Evolutionary conservation across 257 asterid species (phyloP).

Genomic region (Nicotiana obtusifolia): DNA sequence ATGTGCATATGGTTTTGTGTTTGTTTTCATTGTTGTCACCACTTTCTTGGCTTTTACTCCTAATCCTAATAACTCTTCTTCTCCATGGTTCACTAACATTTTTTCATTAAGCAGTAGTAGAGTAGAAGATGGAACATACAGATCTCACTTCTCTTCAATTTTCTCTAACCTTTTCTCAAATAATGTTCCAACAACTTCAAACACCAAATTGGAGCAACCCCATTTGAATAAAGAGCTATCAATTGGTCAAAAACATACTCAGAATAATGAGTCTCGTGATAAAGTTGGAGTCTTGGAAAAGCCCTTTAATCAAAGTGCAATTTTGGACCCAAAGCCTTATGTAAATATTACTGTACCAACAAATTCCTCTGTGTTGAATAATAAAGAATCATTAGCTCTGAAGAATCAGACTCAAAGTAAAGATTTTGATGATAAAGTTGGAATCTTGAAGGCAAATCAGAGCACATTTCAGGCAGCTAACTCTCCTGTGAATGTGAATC

Average conservation of each 20-base stretch:
- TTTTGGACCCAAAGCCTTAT: conserved; percentile 3
- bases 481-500: conserved; percentile 29
- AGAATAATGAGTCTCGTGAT: not conserved
- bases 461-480: conserved; percentile 17
- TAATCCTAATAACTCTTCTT: conserved; percentile 45
- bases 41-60: conserved; percentile 71
- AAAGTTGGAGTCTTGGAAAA: conserved; percentile 21
- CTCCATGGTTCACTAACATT: conserved; percentile 53
- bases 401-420: conserved; percentile 31
- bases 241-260: conserved; percentile 12
- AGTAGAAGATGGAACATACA: not conserved
- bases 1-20: conserved; percentile 44
- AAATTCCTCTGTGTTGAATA: conserved; percentile 17
- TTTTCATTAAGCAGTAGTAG: conserved; percentile 16
- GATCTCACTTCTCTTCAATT: conserved; percentile 17
- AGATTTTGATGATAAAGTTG: conserved; percentile 28
- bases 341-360: conserved; percentile 1
- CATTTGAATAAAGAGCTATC: conserved; percentile 14
- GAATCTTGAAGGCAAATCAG: conserved; percentile 32
- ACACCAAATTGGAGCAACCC: conserved; percentile 5
- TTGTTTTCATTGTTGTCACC: conserved; percentile 57
- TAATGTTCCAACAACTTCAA: conserved; percentile 12
- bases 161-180: conserved; percentile 31
- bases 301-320: conserved; percentile 15
- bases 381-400: conserved; percentile 11